Percentiles rank a stretch among this genome's conserved stretches.
Conservation (phyloP, 2,329 filamentous ascomycete genomes). For the Beauveria medogensis region DNA sequence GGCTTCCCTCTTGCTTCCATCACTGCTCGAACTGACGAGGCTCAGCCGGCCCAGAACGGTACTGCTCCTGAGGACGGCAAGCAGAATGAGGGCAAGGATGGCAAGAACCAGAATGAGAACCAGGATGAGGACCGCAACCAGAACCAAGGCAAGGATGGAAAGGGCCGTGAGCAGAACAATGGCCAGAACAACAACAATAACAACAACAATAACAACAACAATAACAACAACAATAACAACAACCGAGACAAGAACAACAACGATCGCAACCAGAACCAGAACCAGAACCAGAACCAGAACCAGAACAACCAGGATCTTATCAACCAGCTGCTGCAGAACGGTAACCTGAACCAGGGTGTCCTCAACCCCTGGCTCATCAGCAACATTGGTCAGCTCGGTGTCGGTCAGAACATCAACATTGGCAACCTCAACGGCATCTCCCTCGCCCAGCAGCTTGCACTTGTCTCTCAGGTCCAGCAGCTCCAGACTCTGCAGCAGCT, state of each 20-base stretch:
- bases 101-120: neutral
- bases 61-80: neutral
- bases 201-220: neutral
- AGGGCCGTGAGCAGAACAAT: neutral
- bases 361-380: constrained; percentile 17
- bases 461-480: constrained; percentile 20
- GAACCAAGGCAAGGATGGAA: neutral
- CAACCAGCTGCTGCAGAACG: constrained; percentile 12
- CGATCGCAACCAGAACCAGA: constrained; percentile 9
- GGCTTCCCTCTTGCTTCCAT: neutral
- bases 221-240: constrained; percentile 5
- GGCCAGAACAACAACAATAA: neutral
- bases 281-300: constrained; percentile 9
- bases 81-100: neutral
- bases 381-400: constrained; percentile 22
- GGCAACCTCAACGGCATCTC: constrained; percentile 21
- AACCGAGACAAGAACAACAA: constrained; percentile 1
- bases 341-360: constrained; percentile 12
- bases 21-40: neutral
- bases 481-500: constrained; percentile 20
- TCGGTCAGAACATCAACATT: constrained; percentile 20
- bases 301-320: constrained; percentile 18
- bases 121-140: neutral
- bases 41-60: neutral
- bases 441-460: constrained; percentile 20